A percentile compares a stretch with the other conserved stretches of the same genome.
Conservation (phyloP, 1,284 basidiomycete species). For the Cryptococcus depauperatus region DNA sequence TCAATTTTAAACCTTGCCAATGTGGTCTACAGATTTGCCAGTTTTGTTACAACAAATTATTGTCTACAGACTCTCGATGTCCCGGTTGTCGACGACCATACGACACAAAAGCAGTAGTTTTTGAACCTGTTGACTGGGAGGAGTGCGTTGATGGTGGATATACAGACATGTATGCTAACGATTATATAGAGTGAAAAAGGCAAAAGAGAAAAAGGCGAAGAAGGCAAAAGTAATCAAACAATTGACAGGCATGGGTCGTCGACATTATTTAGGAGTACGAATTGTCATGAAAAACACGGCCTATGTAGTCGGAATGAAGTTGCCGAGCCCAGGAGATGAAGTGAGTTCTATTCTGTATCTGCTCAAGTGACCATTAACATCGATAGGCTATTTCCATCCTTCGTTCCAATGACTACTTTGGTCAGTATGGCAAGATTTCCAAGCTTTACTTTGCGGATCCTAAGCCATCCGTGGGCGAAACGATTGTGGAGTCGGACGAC, state of each 20-base stretch:
- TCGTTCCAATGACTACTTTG: conserved; percentile 94
- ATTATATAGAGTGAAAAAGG: conserved; percentile 70
- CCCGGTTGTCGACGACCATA: conserved; percentile 94
- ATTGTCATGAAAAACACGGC: conserved; percentile 96
- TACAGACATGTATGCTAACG: neutral
- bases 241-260: conserved; percentile 75
- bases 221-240: conserved; percentile 94
- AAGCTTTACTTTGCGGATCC: conserved; percentile 91
- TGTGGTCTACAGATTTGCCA: conserved; percentile 99
- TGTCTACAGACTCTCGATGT: conserved; percentile 90
- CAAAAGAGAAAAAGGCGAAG: conserved; percentile 93
- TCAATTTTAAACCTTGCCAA: conserved; percentile 98
- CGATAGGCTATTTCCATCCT: conserved; percentile 80
- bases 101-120: conserved; percentile 86
- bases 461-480: conserved; percentile 32
- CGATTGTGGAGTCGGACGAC: conserved; percentile 47
- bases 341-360: conserved; percentile 48
- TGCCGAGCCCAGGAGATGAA: conserved; percentile 72
- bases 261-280: conserved; percentile 84
- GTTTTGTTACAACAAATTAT: conserved; percentile 99
- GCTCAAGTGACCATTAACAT: neutral
- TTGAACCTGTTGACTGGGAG: conserved; percentile 89
- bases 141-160: conserved; percentile 58
- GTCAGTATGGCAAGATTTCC: conserved; percentile 95
- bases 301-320: conserved; percentile 81